Evolutionary conservation across 164 flowering plant genomes (phyloP), one percentile per base, ranked within the genome.

Genomic region (Vitis riparia): DNA sequence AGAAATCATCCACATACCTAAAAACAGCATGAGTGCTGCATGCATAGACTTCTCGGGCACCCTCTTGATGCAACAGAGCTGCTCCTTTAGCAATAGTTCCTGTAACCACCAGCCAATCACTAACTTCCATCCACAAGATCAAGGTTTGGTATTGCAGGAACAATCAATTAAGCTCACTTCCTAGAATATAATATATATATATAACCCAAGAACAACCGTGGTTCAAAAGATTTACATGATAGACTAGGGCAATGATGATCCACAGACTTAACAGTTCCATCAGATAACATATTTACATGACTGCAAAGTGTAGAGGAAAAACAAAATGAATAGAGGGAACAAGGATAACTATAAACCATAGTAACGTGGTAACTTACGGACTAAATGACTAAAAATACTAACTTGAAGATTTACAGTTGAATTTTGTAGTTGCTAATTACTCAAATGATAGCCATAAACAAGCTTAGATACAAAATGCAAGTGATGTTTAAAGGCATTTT

Each of bases 31-130:
- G 98, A 30, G 98, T 92, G 67, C 77, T 73, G 78, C 98, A 92
- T 49, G 98, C 97, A 81, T 91, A 92, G 68, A 92, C 98, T 84
- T 92, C 98, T 74, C 98, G 88, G 44, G 98, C 98, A 16, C 98
- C 98, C 73, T 91, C 98, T 80, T 88, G 89, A 79, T 91, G 98
- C 52, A 91, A 79, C 47, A 92, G 76, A 59, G 84, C 94, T 63
- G 98, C 97, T 73, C 98, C 98, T 79, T 92, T 91, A 53, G 89
- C 59, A 74, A 92, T 92, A 23, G 98, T 92, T 47, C 98, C 98
- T 92, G 71, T n/a, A 81, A 70, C 17, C 53, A 66, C 68, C 68
- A 63, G 30, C 23, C 32, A 72, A 68, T 58, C 30, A 72, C 50
- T 49, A 65, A 59, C 51, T 61, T 59, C 55, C 37, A 73, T 55